Base-by-base conservation (phyloP, 2,329 filamentous ascomycete species). In the Ilyonectria mors-panacis region DNA sequence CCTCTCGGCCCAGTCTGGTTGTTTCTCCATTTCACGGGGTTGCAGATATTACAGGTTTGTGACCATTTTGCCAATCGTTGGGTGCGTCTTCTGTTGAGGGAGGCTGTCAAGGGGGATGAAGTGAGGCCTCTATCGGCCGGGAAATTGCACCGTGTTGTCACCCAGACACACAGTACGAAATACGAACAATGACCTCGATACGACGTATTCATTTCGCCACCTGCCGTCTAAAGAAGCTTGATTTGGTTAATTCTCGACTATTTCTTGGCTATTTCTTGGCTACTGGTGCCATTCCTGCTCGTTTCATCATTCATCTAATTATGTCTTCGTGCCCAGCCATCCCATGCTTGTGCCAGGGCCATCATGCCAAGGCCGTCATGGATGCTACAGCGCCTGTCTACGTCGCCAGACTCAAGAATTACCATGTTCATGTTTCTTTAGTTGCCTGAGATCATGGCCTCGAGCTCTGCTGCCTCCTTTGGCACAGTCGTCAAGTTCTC, bases 401-500 rank as follows among this genome's bases (percentile, higher is more conserved):
- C 50, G 15, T 37, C 7, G 17, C 6, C 26, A 42, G 19, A 57
- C 21, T 28, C 53, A 30, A 21, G 23, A 5, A n/a, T 54, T 30
- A 39, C 7, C 15, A 2, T 6, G 50, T 30, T 21, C 8, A 9
- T 35, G 6, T 45, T 35, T 28, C 23, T 60, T 19, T 70, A 75
- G 54, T 66, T 69, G 21, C 56, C 70, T 35, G 73, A 65, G 15
- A 77, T 70, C n/a, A 80, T 60, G 15, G 80, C 78, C 73, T 93
- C 87, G 78, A 93, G 82, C 73, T 89, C 87, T 17, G 84, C 85
- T 3, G 91, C 85, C 63, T 92, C 90, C 79, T 94, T 94, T 6
- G 89, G 86, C 4, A 90, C 91, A 13, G 88, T 89, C 1, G 93
- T 95, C 71, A 95, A 78, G 78, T 95, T 95, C 76, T 93, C 88